Evolutionary conservation across 306 rosid genomes (phyloP).

Genomic region (Psophocarpus tetragonolobus): DNA sequence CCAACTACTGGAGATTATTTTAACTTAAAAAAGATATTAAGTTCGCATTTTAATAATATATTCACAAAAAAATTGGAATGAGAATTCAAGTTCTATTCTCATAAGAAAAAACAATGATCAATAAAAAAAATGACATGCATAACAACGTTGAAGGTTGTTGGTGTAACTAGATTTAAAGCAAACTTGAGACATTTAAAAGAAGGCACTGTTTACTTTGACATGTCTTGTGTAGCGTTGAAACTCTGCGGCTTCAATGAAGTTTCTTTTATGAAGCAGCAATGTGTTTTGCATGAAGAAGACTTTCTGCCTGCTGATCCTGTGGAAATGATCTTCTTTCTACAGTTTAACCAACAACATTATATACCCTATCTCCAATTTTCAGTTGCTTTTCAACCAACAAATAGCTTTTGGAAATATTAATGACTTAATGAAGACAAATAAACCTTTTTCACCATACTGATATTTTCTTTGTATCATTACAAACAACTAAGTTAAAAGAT

Average conservation of each 20-base stretch:
- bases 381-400: constrained; percentile 37
- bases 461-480: constrained; percentile 5
- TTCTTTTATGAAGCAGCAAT: not conserved
- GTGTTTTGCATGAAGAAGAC: constrained; percentile 17
- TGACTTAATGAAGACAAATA: constrained; percentile 19
- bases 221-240: not conserved
- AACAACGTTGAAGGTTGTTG: not conserved
- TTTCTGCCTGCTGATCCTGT: not conserved
- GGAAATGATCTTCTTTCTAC: not conserved
- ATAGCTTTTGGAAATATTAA: not conserved
- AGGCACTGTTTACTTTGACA: not conserved
- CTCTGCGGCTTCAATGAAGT: not conserved
- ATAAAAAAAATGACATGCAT: not conserved
- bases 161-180: not conserved
- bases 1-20: not conserved
- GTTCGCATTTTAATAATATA: not conserved
- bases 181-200: not conserved
- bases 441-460: not conserved
- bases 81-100: not conserved
- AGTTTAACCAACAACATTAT: not conserved
- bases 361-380: not conserved
- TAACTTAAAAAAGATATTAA: not conserved
- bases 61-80: not conserved
- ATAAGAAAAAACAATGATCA: too few relatives aligned
- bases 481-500: constrained; percentile 11